phyloP scores from a whole-genome alignment of 768 basidiomycete species.

The Leccinum boreale region DNA sequence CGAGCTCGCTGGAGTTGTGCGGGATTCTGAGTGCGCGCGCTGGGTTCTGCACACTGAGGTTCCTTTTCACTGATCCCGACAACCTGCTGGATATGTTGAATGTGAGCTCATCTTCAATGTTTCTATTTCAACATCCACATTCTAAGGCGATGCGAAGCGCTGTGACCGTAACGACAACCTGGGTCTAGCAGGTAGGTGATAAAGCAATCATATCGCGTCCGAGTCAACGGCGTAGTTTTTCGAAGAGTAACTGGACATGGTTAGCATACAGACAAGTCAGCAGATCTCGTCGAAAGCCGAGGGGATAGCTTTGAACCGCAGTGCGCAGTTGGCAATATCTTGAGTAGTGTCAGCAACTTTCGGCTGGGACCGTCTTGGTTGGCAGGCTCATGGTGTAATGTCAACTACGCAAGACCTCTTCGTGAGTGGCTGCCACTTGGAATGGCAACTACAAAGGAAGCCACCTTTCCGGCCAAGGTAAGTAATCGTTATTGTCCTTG shows the following conservation, averaged over 20 bases:
- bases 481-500: slow-evolving; percentile 16
- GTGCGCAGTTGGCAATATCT: slow-evolving; percentile 2
- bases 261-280: not conserved
- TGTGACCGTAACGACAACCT: not conserved
- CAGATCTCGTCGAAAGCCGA: not conserved
- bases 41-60: not conserved
- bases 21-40: too few relatives aligned
- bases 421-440: slow-evolving; percentile 2
- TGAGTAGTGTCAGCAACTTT: slow-evolving; percentile 1
- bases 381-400: slow-evolving; percentile 2
- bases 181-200: not conserved
- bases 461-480: slow-evolving; percentile 18
- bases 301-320: not conserved
- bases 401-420: slow-evolving; percentile 1
- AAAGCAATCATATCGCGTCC: not conserved
- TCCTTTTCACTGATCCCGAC: not conserved
- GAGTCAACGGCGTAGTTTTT: not conserved
- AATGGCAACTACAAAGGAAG: slow-evolving; percentile 12
- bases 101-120: not conserved
- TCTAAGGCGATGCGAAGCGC: not conserved
- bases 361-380: not conserved
- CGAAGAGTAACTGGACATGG: not conserved
- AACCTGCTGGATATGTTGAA: not conserved
- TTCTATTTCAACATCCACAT: not conserved
- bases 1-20: too few relatives aligned